These are phyloP conservation scores for Russula virescens DNA, from an alignment of 768 basidiomycete genomes.

Conservation along the genomic window DNA sequence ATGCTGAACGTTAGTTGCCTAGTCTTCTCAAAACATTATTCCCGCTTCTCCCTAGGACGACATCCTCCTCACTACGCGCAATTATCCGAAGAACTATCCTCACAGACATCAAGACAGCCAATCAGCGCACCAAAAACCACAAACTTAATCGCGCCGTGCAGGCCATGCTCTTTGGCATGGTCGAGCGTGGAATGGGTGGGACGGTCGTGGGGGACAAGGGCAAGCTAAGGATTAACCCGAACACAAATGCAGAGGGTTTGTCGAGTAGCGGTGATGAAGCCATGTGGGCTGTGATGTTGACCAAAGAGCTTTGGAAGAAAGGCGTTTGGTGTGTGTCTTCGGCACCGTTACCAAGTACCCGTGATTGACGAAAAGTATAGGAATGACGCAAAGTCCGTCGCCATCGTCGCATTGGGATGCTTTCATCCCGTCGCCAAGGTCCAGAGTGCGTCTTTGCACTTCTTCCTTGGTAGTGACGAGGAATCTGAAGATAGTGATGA, in stretches of 20 bases:
- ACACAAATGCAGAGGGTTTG: constrained; percentile 36
- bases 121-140: constrained; percentile 83
- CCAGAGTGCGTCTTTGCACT: constrained; percentile 89
- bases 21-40: constrained; percentile 91
- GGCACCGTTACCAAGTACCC: neutral
- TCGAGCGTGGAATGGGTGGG: constrained; percentile 84
- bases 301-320: constrained; percentile 92
- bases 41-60: constrained; percentile 90
- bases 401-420: constrained; percentile 86
- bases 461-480: constrained; percentile 90
- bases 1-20: constrained; percentile 5
- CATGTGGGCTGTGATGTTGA: constrained; percentile 94
- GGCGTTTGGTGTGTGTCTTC: constrained; percentile 61
- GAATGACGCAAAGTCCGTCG: constrained; percentile 88
- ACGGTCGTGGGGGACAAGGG: constrained; percentile 83
- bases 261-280: constrained; percentile 70
- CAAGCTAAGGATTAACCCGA: constrained; percentile 46
- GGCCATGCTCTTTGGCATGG: constrained; percentile 92
- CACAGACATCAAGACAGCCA: constrained; percentile 88
- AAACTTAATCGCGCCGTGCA: constrained; percentile 95
- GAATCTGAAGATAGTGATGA: constrained; percentile 67
- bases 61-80: constrained; percentile 73
- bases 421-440: constrained; percentile 93
- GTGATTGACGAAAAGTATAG: constrained; percentile 33
- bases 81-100: constrained; percentile 93